Evolutionary conservation across 805 yeast species (phyloP), one percentile per base, ranked within the genome.

Genomic region (Lipomyces anomalus): DNA sequence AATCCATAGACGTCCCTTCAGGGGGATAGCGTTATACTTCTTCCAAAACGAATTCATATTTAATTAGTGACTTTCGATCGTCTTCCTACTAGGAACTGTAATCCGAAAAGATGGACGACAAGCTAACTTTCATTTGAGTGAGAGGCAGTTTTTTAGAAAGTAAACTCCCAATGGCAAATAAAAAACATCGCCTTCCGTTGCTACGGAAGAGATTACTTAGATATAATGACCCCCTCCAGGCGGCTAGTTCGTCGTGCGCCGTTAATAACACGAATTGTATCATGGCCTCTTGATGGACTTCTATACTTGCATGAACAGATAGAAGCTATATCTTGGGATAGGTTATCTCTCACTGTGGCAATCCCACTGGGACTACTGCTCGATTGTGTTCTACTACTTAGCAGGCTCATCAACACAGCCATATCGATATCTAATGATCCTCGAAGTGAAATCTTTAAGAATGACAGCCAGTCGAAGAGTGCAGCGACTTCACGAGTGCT

Each of bases 1-100:
- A 20, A 55, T 46, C 59, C 59, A 55, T 20, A 55, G 32, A 6
- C 58, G 47, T 13, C 55, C 58, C 7, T 23, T 30, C 9, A 40
- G 24, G 9, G 58, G 59, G 11, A 55, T 40, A 22, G 51, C 37
- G 33, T 44, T 48, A 40, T 56, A 55, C 34, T 34, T 40, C 6
- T 46, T 38, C 50, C 53, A 54, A 26, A 55, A 38, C 16, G 56
- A 50, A 22, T 42, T n/a, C 53, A 47, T 47, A 1, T 9, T 13
- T 9, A 9, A 13, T 26, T 9, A 26, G 11, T 9, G 30, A 26
- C 11, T 9, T 26, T 26, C 11, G 30, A 9, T 9, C 9, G 13
- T 9, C 13, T 26, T 13, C 11, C 11, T 13, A 26, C 11, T 13
- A 26, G n/a, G n/a, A n/a, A n/a, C n/a, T n/a, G n/a, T n/a, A n/a